phyloP scores from a whole-genome alignment of 345 rosid genomes.

The Populus nigra region DNA sequence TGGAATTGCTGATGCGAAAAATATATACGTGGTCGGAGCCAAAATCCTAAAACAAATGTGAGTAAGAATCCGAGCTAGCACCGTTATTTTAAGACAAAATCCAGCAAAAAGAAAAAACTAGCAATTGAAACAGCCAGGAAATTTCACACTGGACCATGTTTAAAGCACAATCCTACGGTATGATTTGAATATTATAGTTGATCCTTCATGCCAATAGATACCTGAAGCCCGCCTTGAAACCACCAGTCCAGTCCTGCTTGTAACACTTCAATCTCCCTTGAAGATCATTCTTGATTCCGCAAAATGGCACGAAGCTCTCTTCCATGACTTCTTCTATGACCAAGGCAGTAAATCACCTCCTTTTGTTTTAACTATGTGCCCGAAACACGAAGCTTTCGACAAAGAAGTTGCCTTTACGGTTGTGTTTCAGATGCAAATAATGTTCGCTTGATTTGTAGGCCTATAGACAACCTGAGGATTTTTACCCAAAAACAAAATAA shows the following conservation, averaged over 20 bases:
- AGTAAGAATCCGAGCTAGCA: slow-evolving; percentile 7
- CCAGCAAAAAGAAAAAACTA: background rate
- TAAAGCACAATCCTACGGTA: background rate
- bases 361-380: slow-evolving; percentile 10
- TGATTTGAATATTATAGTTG: background rate
- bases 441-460: slow-evolving; percentile 12
- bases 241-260: slow-evolving; percentile 33
- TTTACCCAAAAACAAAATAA: background rate
- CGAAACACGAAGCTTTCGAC: background rate
- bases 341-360: slow-evolving; percentile 3
- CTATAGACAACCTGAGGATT: slow-evolving; percentile 11
- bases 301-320: slow-evolving; percentile 31
- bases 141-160: background rate
- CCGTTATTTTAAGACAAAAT: background rate
- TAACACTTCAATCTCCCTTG: slow-evolving; percentile 25
- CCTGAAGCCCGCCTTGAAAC: slow-evolving; percentile 29
- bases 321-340: slow-evolving; percentile 23
- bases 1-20: slow-evolving; percentile 36
- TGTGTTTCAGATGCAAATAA: background rate
- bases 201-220: slow-evolving; percentile 4
- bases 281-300: slow-evolving; percentile 26
- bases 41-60: slow-evolving; percentile 19
- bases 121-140: slow-evolving; percentile 4
- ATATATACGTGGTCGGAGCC: slow-evolving; percentile 33
- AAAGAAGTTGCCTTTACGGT: slow-evolving; percentile 10